Evolutionary conservation across 192 early-diverging fungal species (phyloP).

Genomic region (Backusella australiensis): DNA sequence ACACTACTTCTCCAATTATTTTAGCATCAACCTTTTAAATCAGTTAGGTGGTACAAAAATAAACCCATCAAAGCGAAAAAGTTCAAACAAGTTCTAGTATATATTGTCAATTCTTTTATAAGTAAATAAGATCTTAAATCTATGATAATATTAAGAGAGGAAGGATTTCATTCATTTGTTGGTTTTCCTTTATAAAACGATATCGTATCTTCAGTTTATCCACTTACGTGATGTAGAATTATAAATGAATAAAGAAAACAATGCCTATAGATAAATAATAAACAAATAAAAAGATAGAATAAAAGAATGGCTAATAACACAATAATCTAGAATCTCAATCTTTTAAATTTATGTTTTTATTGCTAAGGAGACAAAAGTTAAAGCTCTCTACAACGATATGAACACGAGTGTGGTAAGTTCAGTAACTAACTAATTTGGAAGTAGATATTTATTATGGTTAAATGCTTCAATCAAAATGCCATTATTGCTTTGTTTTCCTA

Average conservation of each 20-base stretch:
- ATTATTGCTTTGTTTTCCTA: not conserved
- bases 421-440: not conserved
- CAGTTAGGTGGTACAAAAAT: not conserved
- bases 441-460: not conserved
- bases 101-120: not conserved
- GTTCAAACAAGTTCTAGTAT: not conserved
- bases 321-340: not conserved
- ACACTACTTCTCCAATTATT: not conserved
- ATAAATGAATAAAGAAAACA: not conserved
- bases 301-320: not conserved
- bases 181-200: not conserved
- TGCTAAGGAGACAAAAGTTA: not conserved
- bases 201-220: not conserved
- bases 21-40: not conserved
- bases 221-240: not conserved
- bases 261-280: not conserved
- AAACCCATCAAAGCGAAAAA: not conserved
- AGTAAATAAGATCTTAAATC: not conserved
- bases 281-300: not conserved
- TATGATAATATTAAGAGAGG: not conserved
- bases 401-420: not conserved
- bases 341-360: not conserved
- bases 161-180: not conserved
- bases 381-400: not conserved
- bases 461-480: slow-evolving; percentile 5